These are phyloP conservation scores for Exophiala xenobiotica DNA, from an alignment of 2,329 filamentous ascomycete species.

Conservation along the genomic window DNA sequence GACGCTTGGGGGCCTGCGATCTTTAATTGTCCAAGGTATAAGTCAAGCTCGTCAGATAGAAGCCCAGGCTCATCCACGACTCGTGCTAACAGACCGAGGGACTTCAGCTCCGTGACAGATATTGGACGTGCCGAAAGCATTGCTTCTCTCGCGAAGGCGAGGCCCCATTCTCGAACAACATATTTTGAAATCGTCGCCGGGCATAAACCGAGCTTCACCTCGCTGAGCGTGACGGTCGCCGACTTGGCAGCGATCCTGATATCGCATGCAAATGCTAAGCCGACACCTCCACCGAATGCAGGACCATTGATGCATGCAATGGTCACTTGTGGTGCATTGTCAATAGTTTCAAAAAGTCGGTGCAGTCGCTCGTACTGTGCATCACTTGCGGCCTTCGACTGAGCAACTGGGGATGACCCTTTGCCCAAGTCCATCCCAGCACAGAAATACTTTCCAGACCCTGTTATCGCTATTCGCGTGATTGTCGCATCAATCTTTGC, in stretches of 20 bases:
- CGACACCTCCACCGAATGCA: slow-evolving; percentile 46
- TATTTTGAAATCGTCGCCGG: slow-evolving; percentile 44
- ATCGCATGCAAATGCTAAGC: slow-evolving; percentile 46
- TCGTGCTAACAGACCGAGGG: background rate
- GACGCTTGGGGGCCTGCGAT: background rate
- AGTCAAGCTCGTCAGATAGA: background rate
- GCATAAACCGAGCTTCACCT: slow-evolving; percentile 42
- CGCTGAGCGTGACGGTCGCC: slow-evolving; percentile 38
- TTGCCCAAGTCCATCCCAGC: slow-evolving; percentile 27
- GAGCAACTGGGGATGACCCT: slow-evolving; percentile 31
- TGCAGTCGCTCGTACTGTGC: slow-evolving; percentile 22
- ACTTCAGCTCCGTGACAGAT: background rate
- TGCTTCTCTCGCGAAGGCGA: slow-evolving; percentile 39
- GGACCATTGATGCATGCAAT: slow-evolving; percentile 46
- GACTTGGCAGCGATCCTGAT: slow-evolving; percentile 32
- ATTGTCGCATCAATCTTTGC: slow-evolving; percentile 32
- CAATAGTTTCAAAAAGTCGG: slow-evolving; percentile 40
- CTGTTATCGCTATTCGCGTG: slow-evolving; percentile 32
- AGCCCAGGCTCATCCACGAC: background rate
- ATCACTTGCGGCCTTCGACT: slow-evolving; percentile 24
- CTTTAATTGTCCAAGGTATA: background rate
- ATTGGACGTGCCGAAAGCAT: slow-evolving; percentile 33
- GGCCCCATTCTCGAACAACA: slow-evolving; percentile 41
- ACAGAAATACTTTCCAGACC: slow-evolving; percentile 26
- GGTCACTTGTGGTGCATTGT: slow-evolving; percentile 42